These are phyloP conservation scores for Raphanus hybrid DNA, from an alignment of 441 rosid genomes.

Conservation along the genomic window DNA sequence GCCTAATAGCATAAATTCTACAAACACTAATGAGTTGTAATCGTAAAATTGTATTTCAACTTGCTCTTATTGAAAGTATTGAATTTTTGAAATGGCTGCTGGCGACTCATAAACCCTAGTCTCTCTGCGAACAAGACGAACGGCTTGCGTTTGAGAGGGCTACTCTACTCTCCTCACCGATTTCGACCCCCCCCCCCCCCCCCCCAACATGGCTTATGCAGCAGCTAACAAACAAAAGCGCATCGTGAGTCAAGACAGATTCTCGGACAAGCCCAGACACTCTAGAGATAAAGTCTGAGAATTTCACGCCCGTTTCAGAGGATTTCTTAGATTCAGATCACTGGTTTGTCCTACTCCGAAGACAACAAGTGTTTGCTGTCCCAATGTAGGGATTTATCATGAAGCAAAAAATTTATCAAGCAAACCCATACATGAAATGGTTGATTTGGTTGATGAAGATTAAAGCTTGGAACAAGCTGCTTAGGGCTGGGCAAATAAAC, in stretches of 20 bases:
- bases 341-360: constrained; percentile 20
- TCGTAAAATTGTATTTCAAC: too few relatives aligned
- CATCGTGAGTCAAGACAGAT: constrained; percentile 31
- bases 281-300: constrained; percentile 58
- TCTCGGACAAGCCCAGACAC: constrained; percentile 54
- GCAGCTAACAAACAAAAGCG: constrained; percentile 54
- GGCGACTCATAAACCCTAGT: neutral
- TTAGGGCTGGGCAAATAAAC: neutral
- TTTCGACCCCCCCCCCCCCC: neutral
- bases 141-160: neutral
- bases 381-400: constrained; percentile 30
- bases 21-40: too few relatives aligned
- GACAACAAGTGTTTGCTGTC: constrained; percentile 24
- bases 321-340: constrained; percentile 54
- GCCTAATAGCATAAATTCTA: too few relatives aligned
- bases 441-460: constrained; percentile 55
- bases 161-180: neutral
- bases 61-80: too few relatives aligned
- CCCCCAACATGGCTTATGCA: constrained; percentile 56
- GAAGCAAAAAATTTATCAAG: constrained; percentile 47
- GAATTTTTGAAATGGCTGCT: neutral
- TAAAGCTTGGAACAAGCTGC: constrained; percentile 8
- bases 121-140: neutral
- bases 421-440: constrained; percentile 3
- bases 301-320: constrained; percentile 68